Percentiles rank a stretch among this genome's conserved stretches.
Conservation (phyloP, 75 land plant genomes). For the Sequoia sempervirens region DNA sequence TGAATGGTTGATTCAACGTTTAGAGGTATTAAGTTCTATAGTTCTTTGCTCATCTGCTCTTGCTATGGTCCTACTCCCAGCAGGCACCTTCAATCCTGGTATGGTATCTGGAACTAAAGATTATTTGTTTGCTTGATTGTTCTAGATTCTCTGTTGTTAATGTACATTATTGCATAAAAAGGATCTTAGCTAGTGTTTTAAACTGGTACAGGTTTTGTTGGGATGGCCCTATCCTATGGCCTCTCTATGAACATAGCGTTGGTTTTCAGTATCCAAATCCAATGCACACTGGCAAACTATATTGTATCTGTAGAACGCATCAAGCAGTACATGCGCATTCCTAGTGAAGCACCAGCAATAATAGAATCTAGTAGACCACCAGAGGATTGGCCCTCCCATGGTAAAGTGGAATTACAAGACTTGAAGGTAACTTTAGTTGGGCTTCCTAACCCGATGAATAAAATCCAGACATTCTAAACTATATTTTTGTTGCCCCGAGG, state of each 20-base stretch:
- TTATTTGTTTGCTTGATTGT: background rate
- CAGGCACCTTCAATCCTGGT: conserved; percentile 37
- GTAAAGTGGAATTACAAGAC: conserved; percentile 37
- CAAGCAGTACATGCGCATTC: conserved; percentile 43
- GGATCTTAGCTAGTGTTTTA: background rate
- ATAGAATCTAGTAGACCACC: conserved; percentile 28
- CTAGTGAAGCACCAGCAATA: conserved; percentile 32
- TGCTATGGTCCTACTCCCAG: conserved; percentile 27
- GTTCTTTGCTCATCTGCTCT: conserved; percentile 33
- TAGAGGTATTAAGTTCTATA: conserved; percentile 21
- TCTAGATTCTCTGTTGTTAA: background rate
- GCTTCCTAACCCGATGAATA: background rate
- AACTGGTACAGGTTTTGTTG: conserved; percentile 36
- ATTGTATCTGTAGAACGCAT: conserved; percentile 48
- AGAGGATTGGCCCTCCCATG: conserved; percentile 35
- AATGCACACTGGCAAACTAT: conserved; percentile 34
- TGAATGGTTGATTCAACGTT: conserved; percentile 40
- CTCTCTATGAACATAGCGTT: conserved; percentile 36
- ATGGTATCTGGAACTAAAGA: background rate
- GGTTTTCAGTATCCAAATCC: conserved; percentile 30
- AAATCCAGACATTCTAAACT: background rate
- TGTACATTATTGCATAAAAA: background rate
- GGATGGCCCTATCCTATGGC: conserved; percentile 39
- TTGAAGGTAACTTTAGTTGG: conserved; percentile 23
- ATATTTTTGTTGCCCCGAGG: background rate